Evolutionary conservation across 345 rosid genomes (phyloP).

Genomic region (Alliaria petiolata): DNA sequence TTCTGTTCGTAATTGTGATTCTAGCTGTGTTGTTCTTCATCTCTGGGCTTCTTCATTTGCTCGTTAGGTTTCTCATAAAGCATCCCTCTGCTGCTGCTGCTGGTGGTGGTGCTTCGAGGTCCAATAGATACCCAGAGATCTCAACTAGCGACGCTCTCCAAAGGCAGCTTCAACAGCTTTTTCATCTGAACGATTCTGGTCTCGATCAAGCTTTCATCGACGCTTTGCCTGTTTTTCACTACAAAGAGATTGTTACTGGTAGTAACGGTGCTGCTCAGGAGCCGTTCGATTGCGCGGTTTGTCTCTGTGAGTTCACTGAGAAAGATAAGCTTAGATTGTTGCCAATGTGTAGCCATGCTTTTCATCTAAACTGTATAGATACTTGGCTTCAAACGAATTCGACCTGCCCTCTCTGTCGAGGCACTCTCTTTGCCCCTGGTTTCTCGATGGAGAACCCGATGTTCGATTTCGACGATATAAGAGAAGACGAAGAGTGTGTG

Average conservation of each 20-base stretch:
- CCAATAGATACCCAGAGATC: constrained; percentile 64
- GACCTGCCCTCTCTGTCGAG: constrained; percentile 80
- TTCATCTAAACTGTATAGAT: constrained; percentile 77
- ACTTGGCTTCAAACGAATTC: constrained; percentile 88
- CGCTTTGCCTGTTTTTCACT: constrained; percentile 81
- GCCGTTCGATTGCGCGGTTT: constrained; percentile 90
- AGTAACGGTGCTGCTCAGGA: constrained; percentile 45
- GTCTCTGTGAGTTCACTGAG: constrained; percentile 78
- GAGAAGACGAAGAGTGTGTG: constrained; percentile 55
- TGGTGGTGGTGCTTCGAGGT: constrained; percentile 54
- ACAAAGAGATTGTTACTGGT: constrained; percentile 48
- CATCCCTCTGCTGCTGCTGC: constrained; percentile 53
- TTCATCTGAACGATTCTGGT: constrained; percentile 87
- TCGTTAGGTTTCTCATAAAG: constrained; percentile 76
- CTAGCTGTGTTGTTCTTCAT: constrained; percentile 77
- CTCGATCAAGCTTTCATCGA: constrained; percentile 88
- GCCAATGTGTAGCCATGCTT: constrained; percentile 87
- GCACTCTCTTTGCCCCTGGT: constrained; percentile 63
- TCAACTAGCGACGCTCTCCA: constrained; percentile 74
- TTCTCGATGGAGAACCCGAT: constrained; percentile 66
- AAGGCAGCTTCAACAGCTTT: constrained; percentile 86
- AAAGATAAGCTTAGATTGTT: constrained; percentile 81
- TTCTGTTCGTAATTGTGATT: constrained; percentile 69
- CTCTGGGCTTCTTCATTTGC: constrained; percentile 78
- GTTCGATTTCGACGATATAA: constrained; percentile 59